Base-by-base conservation (phyloP, 2,329 filamentous ascomycete genomes). In the Stachybotrys elegans region DNA sequence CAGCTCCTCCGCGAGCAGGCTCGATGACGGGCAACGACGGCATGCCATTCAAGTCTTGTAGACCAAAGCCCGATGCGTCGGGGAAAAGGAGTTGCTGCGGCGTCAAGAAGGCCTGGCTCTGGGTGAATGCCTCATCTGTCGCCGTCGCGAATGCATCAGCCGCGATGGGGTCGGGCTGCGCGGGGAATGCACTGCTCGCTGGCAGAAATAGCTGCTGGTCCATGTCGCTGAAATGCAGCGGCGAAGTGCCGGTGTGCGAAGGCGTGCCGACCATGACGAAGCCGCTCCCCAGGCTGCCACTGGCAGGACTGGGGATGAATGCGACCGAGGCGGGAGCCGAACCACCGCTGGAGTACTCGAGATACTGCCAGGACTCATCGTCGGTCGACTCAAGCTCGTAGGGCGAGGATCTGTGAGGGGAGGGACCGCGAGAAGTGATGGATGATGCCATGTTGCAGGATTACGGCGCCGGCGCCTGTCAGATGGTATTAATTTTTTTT, bases 291-390 rank as follows among this genome's bases (percentile, higher is more conserved):
- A 79, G 57, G 47, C 75, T 78, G 13, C 69, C 67, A 51, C 68
- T 75, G 11, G 68, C 69, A 5, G 76, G 75, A 48, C 76, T 77
- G 21, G 71, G 67, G 16, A 73, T 59, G 47, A 76, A 72, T 16
- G 65, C 69, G 9, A 69, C 60, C 1, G 70, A 70, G 0, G 60
- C 66, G 0, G 67, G 52, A 4, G 55, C 61, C 14, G 65, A 66
- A 22, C 55, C 59, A 44, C 57, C 52, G 39, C 57, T 58, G 23
- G 61, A 55, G 44, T 63, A 62, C 46, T 69, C 63, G 46, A 72
- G 56, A 36, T 67, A 66, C 41, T 71, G 65, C 70, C 71, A 73
- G 43, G 68, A 66, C 44, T 73, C 70, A 20, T 70, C 68, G 48
- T 59, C 59, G 9, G 53, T 57, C 6, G 64, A 61, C 27, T 70